A percentile compares a stretch with the other conserved stretches of the same genome.
Conservation (phyloP, 805 yeast species). For the Pichia paraexigua region DNA sequence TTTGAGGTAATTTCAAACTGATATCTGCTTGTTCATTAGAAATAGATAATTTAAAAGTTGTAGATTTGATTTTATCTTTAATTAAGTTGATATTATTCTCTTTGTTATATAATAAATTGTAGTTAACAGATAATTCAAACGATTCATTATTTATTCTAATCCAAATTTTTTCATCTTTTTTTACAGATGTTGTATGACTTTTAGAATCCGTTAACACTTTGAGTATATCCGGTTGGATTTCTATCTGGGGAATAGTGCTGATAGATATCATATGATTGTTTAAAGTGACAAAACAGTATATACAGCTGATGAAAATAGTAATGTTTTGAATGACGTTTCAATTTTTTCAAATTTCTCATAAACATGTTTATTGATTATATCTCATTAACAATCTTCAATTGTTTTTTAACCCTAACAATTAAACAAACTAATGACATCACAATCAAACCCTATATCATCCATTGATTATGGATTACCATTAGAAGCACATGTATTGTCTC, state of each 20-base stretch:
- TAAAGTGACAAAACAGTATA: too few relatives aligned
- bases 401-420: not conserved
- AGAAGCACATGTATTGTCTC: slow-evolving; percentile 37
- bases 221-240: slow-evolving; percentile 4
- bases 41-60: not conserved
- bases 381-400: too few relatives aligned
- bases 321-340: too few relatives aligned
- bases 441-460: not conserved
- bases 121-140: not conserved
- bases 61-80: not conserved
- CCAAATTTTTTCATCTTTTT: slow-evolving; percentile 3
- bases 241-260: not conserved
- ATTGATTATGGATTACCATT: slow-evolving; percentile 7
- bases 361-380: too few relatives aligned
- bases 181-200: not conserved
- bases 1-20: not conserved
- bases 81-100: not conserved
- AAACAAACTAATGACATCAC: not conserved
- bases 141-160: not conserved
- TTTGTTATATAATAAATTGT: not conserved
- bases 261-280: not conserved
- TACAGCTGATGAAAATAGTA: too few relatives aligned
- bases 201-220: not conserved
- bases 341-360: not conserved
- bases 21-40: not conserved